These are phyloP conservation scores for Conoideocrella luteorostrata DNA, from an alignment of 2,329 filamentous ascomycete genomes.

Conservation along the genomic window DNA sequence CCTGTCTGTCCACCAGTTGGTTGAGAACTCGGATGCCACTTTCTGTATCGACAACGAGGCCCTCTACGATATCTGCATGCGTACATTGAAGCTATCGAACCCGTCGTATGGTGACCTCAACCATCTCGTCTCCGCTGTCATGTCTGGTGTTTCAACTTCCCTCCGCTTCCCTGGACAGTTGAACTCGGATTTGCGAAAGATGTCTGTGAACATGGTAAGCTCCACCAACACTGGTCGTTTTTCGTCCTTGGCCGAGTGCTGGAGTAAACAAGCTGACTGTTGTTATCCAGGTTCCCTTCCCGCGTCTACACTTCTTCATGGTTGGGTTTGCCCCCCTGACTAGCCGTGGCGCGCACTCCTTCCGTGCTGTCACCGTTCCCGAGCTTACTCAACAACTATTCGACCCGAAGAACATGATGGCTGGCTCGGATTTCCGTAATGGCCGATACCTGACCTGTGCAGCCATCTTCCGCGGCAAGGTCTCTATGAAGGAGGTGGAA, in stretches of 20 bases:
- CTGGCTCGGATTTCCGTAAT: slow-evolving; percentile 98
- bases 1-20: slow-evolving; percentile 96
- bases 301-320: slow-evolving; percentile 99
- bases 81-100: slow-evolving; percentile 96
- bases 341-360: slow-evolving; percentile 76
- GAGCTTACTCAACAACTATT: slow-evolving; percentile 99
- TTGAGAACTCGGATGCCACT: slow-evolving; percentile 99
- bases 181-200: slow-evolving; percentile 98
- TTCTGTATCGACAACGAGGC: slow-evolving; percentile 99
- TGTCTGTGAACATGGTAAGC: slow-evolving; percentile 99
- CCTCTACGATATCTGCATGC: slow-evolving; percentile 99
- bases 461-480: slow-evolving; percentile 99
- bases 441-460: slow-evolving; percentile 99
- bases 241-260: too few species aligned
- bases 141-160: slow-evolving; percentile 98
- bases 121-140: slow-evolving; percentile 98
- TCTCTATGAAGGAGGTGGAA: slow-evolving; percentile 99
- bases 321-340: slow-evolving; percentile 98
- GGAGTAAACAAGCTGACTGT: too few species aligned
- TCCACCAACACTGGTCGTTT: too few species aligned
- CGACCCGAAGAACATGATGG: slow-evolving; percentile 99
- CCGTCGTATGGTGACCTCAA: slow-evolving; percentile 98
- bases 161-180: slow-evolving; percentile 99
- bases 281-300: slow-evolving; percentile 99
- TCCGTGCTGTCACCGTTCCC: slow-evolving; percentile 95